A percentile compares a stretch with the other conserved stretches of the same genome.
Conservation (phyloP, 2,329 filamentous ascomycete species). For the Talaromyces albobiverticillius region DNA sequence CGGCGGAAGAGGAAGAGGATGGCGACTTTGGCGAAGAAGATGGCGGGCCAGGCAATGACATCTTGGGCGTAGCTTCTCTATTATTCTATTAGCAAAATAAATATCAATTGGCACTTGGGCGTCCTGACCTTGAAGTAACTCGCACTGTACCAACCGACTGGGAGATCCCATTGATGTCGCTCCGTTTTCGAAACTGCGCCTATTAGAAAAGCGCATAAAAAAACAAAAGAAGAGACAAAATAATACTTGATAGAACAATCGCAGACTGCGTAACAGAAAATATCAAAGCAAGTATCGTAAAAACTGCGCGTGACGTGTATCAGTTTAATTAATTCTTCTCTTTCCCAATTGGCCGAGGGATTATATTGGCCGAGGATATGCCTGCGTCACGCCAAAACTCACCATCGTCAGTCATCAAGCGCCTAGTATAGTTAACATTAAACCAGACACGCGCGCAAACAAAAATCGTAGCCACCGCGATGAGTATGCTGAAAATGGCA, state of each 20-base stretch:
- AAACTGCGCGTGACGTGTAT: too few relatives aligned
- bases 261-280: not conserved
- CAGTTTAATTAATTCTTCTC: too few relatives aligned
- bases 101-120: too few relatives aligned
- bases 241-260: not conserved
- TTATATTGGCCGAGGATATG: too few relatives aligned
- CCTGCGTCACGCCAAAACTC: not conserved
- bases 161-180: not conserved
- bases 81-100: not conserved
- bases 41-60: not conserved
- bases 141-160: not conserved
- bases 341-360: too few relatives aligned
- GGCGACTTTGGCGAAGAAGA: slow-evolving; percentile 4
- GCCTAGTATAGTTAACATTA: not conserved
- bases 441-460: not conserved
- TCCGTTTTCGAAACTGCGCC: not conserved
- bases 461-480: not conserved
- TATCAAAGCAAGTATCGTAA: not conserved
- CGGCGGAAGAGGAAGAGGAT: slow-evolving; percentile 1
- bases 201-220: not conserved
- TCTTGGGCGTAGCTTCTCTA: not conserved
- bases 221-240: too few relatives aligned
- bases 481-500: not conserved
- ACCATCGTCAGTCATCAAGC: not conserved
- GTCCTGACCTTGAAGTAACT: not conserved